Evolutionary conservation across 2,329 filamentous ascomycete species (phyloP), one percentile per base, ranked within the genome.

Genomic region (Xylaria sp.): DNA sequence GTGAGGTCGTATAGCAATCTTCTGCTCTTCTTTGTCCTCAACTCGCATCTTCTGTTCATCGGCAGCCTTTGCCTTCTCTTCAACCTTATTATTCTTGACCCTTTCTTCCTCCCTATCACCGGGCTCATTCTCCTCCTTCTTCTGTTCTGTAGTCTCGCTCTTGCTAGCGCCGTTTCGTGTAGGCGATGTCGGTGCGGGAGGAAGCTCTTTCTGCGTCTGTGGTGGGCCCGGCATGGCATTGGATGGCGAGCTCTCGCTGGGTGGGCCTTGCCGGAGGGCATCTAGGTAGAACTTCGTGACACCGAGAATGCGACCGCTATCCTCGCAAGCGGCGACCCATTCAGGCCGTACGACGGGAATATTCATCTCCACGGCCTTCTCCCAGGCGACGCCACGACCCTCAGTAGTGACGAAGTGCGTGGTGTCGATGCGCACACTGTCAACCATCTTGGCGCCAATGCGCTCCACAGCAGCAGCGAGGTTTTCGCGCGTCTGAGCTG

Each of bases 341-440:
- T 99, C 94, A 18, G 94, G 94, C 46, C 94, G 85, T 19, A 99
- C 94, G 9, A 99, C 91, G 6, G 94, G 94, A 57, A 99, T 96
- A 74, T 97, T 99, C 84, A 92, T 95, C 78, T 97, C 93, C 35
- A 93, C 88, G 0, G 94, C 94, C 79, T 94, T 95, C 77, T 99
- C 94, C 94, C 94, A 99, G 10, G 88, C 83, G 54, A 90, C 82
- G 37, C 94, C 94, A 58, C 92, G 81, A 35, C 92, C 92, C 74
- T 99, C 94, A 8, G 91, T 96, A 64, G 93, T 97, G 61, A 99
- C 91, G 73, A 99, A 99, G 76, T 99, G 94, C 13, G 94, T 99
- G 0, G 94, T 99, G 73, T 99, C 94, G 71, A 99, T 97, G 69
- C 93, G 85, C 55, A 97, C 92, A 10, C 84, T 84, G 68, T 97